Percentiles rank a stretch among this genome's conserved stretches.
These are phyloP conservation scores for Leishmania major DNA, from an alignment of 208 protist species.

Conservation along the genomic window DNA sequence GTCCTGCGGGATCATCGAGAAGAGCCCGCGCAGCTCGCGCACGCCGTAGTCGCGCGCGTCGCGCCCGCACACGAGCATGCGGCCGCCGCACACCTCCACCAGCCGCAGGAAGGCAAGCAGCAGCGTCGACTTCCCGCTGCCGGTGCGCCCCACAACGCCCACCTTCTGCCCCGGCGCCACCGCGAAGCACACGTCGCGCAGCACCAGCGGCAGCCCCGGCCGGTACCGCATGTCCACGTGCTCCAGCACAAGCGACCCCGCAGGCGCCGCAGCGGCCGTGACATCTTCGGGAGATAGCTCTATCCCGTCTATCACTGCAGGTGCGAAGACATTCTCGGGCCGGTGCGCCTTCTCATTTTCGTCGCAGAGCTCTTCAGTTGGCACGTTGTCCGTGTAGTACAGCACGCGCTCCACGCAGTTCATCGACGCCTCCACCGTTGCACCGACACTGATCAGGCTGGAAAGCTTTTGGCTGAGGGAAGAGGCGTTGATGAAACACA, in stretches of 20 bases:
- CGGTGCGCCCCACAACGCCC: conserved; percentile 81
- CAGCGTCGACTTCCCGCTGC: conserved; percentile 44
- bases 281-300: conserved; percentile 38
- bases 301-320: too few species aligned
- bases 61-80: conserved; percentile 46
- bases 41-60: conserved; percentile 36
- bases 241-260: conserved; percentile 45
- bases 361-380: conserved; percentile 72
- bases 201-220: conserved; percentile 61
- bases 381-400: conserved; percentile 44
- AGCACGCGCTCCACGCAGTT: conserved; percentile 66
- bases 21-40: conserved; percentile 59
- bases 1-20: conserved; percentile 88
- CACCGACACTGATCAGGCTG: conserved; percentile 27
- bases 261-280: conserved; percentile 53
- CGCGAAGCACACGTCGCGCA: conserved; percentile 54
- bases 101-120: conserved; percentile 14
- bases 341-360: background rate
- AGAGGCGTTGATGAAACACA: background rate
- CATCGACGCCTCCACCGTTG: conserved; percentile 60
- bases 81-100: conserved; percentile 68
- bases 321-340: too few species aligned
- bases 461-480: too few species aligned
- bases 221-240: conserved; percentile 80
- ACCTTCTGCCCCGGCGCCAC: conserved; percentile 75